Percentiles rank a stretch among this genome's conserved stretches.
phyloP scores from a whole-genome alignment of 805 yeast genomes.

The Candida namnaoensis region DNA sequence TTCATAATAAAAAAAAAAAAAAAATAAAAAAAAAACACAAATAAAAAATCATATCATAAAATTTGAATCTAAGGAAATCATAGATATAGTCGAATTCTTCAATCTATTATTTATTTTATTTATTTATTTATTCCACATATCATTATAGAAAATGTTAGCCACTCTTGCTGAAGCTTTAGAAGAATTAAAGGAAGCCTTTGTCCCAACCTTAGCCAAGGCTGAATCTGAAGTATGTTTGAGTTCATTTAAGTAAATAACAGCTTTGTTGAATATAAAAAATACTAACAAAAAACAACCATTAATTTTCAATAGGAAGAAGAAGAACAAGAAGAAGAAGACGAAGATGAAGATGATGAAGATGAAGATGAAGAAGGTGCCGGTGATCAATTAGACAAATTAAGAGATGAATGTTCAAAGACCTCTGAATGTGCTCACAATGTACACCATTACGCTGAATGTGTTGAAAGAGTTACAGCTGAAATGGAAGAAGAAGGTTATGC shows the following conservation, averaged over 20 bases:
- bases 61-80: too few species aligned
- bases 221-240: constrained; percentile 32
- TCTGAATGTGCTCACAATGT: constrained; percentile 60
- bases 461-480: constrained; percentile 87
- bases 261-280: not conserved
- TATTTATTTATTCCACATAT: not conserved
- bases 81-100: too few species aligned
- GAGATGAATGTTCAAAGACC: constrained; percentile 61
- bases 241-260: not conserved
- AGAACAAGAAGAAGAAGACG: constrained; percentile 30
- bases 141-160: constrained; percentile 20
- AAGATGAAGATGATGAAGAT: constrained; percentile 58
- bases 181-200: constrained; percentile 72
- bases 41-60: too few species aligned
- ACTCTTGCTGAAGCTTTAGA: constrained; percentile 30
- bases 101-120: too few species aligned
- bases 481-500: constrained; percentile 80
- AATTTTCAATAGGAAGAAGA: constrained; percentile 8
- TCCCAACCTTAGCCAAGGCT: constrained; percentile 79
- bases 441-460: constrained; percentile 93
- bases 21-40: not conserved
- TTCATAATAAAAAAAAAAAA: not conserved
- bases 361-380: constrained; percentile 61
- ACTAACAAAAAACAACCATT: constrained; percentile 6
- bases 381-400: constrained; percentile 58